These are phyloP conservation scores for Suillus subalutaceus DNA, from an alignment of 768 basidiomycete genomes.

Conservation along the genomic window DNA sequence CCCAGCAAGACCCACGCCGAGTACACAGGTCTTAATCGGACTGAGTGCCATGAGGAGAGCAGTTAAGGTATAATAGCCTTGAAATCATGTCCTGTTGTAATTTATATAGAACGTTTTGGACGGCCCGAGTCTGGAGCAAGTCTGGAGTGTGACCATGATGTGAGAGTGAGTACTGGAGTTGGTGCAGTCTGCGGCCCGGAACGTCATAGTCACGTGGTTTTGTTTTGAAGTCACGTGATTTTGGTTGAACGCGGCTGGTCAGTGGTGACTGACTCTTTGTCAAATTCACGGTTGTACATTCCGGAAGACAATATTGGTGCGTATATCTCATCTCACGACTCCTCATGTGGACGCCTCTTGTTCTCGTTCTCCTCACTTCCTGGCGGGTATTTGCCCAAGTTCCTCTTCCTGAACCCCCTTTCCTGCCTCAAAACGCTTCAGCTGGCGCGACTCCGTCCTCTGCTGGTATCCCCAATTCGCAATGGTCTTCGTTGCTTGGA, in stretches of 20 bases:
- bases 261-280: not conserved
- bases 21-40: constrained; percentile 69
- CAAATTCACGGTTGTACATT: not conserved
- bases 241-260: constrained; percentile 16
- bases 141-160: constrained; percentile 11
- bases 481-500: constrained; percentile 84
- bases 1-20: constrained; percentile 78
- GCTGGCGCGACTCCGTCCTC: constrained; percentile 54
- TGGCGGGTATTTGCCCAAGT: constrained; percentile 53
- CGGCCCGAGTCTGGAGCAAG: constrained; percentile 12
- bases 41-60: constrained; percentile 21
- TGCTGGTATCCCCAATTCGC: constrained; percentile 58
- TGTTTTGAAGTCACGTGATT: constrained; percentile 5
- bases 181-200: not conserved
- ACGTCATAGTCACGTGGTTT: not conserved
- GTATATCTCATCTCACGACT: constrained; percentile 7
- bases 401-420: constrained; percentile 65
- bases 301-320: not conserved
- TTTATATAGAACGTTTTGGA: constrained; percentile 11
- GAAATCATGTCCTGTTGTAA: not conserved
- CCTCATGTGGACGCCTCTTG: constrained; percentile 24
- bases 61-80: not conserved
- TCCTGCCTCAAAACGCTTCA: constrained; percentile 60
- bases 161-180: constrained; percentile 3
- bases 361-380: constrained; percentile 20